A percentile compares a stretch with the other conserved stretches of the same genome.
Evolutionary conservation across 2,329 filamentous ascomycete genomes (phyloP).

Genomic region (Xylaria sp.): DNA sequence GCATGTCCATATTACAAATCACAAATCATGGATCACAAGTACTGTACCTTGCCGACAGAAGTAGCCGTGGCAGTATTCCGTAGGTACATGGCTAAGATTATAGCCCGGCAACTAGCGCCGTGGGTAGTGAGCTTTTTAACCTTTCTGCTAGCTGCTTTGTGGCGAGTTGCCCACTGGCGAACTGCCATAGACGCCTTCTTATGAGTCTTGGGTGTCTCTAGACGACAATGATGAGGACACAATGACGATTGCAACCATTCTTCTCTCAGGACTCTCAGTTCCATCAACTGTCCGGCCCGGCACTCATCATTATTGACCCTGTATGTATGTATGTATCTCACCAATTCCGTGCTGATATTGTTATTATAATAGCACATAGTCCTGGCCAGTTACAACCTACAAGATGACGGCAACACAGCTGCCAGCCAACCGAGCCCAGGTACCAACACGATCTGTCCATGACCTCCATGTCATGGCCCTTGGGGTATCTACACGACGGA

Average conservation of each 20-base stretch:
- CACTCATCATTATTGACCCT: neutral
- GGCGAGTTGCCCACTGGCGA: neutral
- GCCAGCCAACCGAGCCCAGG: neutral
- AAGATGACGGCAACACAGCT: neutral
- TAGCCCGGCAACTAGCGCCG: neutral
- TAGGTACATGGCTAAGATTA: too few species aligned
- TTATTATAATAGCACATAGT: neutral
- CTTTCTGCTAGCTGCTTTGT: neutral
- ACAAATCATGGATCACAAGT: too few species aligned
- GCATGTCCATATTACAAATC: too few species aligned
- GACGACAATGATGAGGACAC: neutral
- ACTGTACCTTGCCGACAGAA: too few species aligned
- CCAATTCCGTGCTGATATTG: too few species aligned
- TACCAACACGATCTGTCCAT: neutral
- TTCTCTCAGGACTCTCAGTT: neutral
- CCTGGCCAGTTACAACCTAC: neutral
- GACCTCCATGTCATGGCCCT: neutral
- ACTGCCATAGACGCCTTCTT: neutral
- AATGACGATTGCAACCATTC: conserved; percentile 5
- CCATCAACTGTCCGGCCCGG: neutral
- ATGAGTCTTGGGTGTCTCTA: neutral
- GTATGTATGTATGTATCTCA: too few species aligned
- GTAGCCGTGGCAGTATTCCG: too few species aligned
- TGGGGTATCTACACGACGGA: too few species aligned
- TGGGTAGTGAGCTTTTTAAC: neutral